Conservation (phyloP, 441 rosid genomes). For the Brassica hybrid region DNA sequence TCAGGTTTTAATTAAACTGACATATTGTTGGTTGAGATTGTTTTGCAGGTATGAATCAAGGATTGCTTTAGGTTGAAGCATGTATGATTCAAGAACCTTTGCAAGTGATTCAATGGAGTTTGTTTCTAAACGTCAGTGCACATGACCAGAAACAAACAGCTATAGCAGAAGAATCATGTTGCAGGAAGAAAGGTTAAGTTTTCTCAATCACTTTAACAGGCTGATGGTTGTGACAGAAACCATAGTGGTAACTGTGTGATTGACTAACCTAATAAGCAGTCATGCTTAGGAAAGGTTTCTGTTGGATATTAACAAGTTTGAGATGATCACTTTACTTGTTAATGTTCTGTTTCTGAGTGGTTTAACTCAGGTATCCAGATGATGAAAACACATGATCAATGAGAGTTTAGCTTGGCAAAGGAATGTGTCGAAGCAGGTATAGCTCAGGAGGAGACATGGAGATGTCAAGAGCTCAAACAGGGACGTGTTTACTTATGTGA, state of each 20-base stretch:
- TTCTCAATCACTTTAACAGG: neutral
- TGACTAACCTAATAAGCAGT: neutral
- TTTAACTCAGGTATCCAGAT: neutral
- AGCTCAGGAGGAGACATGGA: neutral
- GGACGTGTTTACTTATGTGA: neutral
- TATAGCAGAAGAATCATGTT: neutral
- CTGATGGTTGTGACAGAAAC: slow-evolving; percentile 1
- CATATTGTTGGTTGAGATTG: neutral
- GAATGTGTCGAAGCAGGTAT: neutral
- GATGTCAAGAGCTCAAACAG: neutral
- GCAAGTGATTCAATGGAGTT: neutral
- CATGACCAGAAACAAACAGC: neutral
- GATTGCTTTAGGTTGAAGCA: neutral
- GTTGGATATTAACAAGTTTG: neutral
- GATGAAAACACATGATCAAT: neutral
- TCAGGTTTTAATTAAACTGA: neutral
- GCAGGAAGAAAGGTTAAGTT: neutral
- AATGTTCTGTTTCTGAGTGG: neutral
- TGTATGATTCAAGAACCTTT: neutral
- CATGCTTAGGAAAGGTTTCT: neutral
- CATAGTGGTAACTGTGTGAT: neutral
- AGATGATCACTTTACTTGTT: neutral
- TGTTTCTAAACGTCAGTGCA: neutral
- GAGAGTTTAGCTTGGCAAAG: neutral
- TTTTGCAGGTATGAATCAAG: neutral